Evolutionary conservation across 176 grass and related monocot genomes (phyloP).

Genomic region (Oryza meyeriana): DNA sequence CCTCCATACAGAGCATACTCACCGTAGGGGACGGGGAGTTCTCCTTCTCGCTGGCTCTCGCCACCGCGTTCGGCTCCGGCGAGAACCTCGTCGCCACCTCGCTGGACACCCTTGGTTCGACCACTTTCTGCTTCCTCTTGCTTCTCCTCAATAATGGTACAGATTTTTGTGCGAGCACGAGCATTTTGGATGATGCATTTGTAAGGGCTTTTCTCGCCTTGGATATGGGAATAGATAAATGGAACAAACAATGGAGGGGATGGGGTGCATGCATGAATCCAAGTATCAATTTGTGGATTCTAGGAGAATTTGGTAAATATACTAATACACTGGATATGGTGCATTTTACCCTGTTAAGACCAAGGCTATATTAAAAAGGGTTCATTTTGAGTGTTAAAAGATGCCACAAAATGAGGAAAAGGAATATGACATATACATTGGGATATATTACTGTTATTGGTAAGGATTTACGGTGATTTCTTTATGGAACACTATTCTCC

Average conservation of each 20-base stretch:
- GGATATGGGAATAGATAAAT: background rate
- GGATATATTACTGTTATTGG: background rate
- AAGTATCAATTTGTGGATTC: background rate
- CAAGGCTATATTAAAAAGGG: background rate
- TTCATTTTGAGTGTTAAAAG: background rate
- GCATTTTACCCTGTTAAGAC: background rate
- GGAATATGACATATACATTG: conserved; percentile 7
- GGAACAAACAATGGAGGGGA: background rate
- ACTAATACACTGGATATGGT: background rate
- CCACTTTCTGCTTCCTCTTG: background rate
- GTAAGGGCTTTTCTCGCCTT: background rate
- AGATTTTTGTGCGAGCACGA: background rate
- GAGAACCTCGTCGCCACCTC: conserved; percentile 58
- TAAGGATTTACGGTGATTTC: background rate
- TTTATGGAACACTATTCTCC: background rate
- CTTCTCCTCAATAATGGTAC: background rate
- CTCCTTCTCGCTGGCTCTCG: conserved; percentile 58
- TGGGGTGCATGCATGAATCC: background rate
- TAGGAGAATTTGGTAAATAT: background rate
- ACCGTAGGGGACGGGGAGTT: conserved; percentile 57
- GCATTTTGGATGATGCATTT: background rate
- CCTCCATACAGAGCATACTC: conserved; percentile 43
- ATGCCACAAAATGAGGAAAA: background rate
- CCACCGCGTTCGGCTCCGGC: conserved; percentile 54
- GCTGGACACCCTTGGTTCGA: conserved; percentile 43